These are phyloP conservation scores for Gaillardinia entomophila DNA, from an alignment of 805 yeast species.

Conservation along the genomic window DNA sequence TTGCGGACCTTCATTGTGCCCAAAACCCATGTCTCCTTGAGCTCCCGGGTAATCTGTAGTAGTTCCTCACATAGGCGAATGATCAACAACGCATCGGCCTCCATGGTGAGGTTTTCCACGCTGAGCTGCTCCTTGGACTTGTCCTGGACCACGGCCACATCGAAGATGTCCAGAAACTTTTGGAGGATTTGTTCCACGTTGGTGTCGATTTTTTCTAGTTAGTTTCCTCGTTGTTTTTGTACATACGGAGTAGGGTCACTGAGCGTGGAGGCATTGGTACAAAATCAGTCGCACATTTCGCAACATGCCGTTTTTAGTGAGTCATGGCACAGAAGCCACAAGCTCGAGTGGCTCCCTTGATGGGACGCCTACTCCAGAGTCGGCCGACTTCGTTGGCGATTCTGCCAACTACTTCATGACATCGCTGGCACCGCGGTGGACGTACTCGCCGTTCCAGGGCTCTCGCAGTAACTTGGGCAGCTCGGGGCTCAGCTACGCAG, in stretches of 20 bases:
- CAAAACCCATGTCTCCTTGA: conserved; percentile 54
- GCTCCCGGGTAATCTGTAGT: conserved; percentile 40
- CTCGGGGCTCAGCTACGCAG: conserved; percentile 17
- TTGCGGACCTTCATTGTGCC: conserved; percentile 42
- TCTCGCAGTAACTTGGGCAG: background rate
- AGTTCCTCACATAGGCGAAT: conserved; percentile 50
- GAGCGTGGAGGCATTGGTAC: conserved; percentile 41
- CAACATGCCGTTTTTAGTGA: too few species aligned
- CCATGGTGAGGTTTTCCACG: conserved; percentile 52
- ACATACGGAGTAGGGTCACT: conserved; percentile 34
- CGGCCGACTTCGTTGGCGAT: background rate
- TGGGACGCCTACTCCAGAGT: too few species aligned
- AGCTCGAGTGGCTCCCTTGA: background rate
- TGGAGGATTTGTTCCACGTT: conserved; percentile 46
- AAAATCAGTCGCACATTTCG: conserved; percentile 3
- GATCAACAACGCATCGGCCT: conserved; percentile 46
- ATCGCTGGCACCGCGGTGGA: background rate
- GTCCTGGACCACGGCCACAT: conserved; percentile 37
- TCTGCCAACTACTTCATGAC: background rate
- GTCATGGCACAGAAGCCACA: too few species aligned
- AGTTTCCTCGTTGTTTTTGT: conserved; percentile 14
- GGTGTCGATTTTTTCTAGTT: conserved; percentile 44
- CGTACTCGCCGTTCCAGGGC: background rate
- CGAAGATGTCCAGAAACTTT: conserved; percentile 49
- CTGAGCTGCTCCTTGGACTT: conserved; percentile 35